Evolutionary conservation across 148 eudicot genomes (phyloP).

Genomic region (Cornus controversa): DNA sequence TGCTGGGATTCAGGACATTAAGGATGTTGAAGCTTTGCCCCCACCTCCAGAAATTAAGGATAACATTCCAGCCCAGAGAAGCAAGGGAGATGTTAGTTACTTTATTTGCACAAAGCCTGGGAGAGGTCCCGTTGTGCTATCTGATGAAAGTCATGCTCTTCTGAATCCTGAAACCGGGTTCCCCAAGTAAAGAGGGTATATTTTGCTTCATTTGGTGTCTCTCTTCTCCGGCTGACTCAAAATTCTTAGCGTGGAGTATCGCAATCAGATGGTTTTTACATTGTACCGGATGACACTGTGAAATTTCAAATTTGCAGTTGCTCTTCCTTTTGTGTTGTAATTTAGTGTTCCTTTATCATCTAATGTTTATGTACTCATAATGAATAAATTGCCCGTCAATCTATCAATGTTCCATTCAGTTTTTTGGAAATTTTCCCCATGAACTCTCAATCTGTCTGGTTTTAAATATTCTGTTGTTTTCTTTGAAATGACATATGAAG

Average conservation of each 20-base stretch:
- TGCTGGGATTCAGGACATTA: constrained; percentile 64
- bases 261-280: neutral
- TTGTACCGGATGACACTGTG: neutral
- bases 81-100: constrained; percentile 75
- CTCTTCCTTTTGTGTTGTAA: neutral
- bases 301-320: neutral
- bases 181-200: constrained; percentile 55
- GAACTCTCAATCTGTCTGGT: neutral
- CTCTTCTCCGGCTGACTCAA: neutral
- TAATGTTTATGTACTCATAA: neutral
- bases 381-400: neutral
- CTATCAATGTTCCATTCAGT: neutral
- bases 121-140: constrained; percentile 66
- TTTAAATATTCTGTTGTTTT: no score
- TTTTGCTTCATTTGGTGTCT: neutral
- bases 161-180: constrained; percentile 72
- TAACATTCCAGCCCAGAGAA: constrained; percentile 40
- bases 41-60: constrained; percentile 67
- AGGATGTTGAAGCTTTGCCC: constrained; percentile 64
- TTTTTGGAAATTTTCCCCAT: neutral
- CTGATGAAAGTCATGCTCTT: constrained; percentile 70
- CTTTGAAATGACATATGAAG: no score
- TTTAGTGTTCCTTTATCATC: neutral
- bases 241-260: neutral
- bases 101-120: constrained; percentile 95